Base-by-base conservation (phyloP, 2,329 filamentous ascomycete genomes). In the Claviceps lovelessii region DNA sequence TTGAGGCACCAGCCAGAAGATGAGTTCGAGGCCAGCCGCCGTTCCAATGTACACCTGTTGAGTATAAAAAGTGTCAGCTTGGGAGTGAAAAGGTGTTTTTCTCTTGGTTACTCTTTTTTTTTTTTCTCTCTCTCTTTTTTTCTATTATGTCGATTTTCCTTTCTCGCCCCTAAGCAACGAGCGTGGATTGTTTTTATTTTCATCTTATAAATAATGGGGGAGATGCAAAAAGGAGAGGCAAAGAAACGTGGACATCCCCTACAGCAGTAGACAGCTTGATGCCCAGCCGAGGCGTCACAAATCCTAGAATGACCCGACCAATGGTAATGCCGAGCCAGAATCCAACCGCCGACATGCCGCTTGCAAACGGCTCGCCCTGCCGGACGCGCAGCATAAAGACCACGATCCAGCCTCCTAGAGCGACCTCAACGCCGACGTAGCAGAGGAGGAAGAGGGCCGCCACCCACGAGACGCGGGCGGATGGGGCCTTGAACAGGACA, bases 321-420 rank as follows among this genome's bases (percentile, higher is more conserved):
- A 85, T 67, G 0, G 85, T 87, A 62, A 89, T 78, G 0, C 86
- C 86, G n/a, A 85, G 77, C 86, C 86, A 90, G 68, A 88, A 90
- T 0, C 85, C 86, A 0, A 85, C 86, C 0, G 79, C 81, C 0
- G 80, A 81, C 68, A 88, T 83, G 31, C 86, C 86, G n/a, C 82
- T 82, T 0, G 80, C 79, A 60, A 88, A 88, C 0, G 79, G 68
- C 2, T 70, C 75, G 1, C 81, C 85, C 6, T 83, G 70, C 15
- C 87, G 78, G 10, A 88, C 81, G 13, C 79, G 77, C 6, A 88
- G 79, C 85, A 90, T 90, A 65, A 90, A 90, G 0, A 82, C 83
- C 39, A 88, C 83, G 39, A 90, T 82, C 87, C 87, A 91, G 4
- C 87, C 87, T 28, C 85, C 85, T 1, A 89, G 74, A 0, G 81